A percentile compares a stretch with the other conserved stretches of the same genome.
These are phyloP conservation scores for Ogataea pini DNA, from an alignment of 805 yeast genomes.

Conservation along the genomic window DNA sequence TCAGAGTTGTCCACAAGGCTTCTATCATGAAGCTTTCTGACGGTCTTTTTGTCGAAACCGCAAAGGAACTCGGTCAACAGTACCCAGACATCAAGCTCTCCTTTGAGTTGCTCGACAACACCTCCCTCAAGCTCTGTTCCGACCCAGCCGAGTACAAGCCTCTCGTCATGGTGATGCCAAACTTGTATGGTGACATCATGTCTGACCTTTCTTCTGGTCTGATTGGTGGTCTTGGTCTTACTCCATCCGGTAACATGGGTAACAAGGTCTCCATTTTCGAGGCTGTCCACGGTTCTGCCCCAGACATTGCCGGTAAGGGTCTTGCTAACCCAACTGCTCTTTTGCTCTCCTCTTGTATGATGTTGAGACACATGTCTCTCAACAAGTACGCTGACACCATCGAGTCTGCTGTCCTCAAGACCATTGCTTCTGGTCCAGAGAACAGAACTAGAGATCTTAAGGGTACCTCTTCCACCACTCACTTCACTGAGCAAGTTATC, in stretches of 20 bases:
- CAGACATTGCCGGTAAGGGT: conserved; percentile 98
- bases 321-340: conserved; percentile 99
- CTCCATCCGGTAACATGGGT: conserved; percentile 99
- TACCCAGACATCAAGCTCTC: conserved; percentile 86
- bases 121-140: conserved; percentile 85
- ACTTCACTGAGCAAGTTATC: conserved; percentile 92
- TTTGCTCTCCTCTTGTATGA: conserved; percentile 94
- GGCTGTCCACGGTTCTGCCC: conserved; percentile 99
- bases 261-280: conserved; percentile 96
- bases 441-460: conserved; percentile 96
- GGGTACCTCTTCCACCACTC: conserved; percentile 86
- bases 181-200: conserved; percentile 98
- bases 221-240: conserved; percentile 97
- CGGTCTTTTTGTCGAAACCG: conserved; percentile 92
- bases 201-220: conserved; percentile 97
- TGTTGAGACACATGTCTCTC: conserved; percentile 98
- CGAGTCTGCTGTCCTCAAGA: conserved; percentile 80
- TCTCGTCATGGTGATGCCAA: conserved; percentile 95
- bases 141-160: conserved; percentile 87
- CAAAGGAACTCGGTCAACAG: conserved; percentile 84
- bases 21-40: conserved; percentile 97
- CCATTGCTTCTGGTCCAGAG: conserved; percentile 94
- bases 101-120: conserved; percentile 92
- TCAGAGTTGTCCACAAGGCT: conserved; percentile 96
- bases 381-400: conserved; percentile 78